Conservation (phyloP, 1,284 basidiomycete species). For the Microbotryum silenes-acaulis region DNA sequence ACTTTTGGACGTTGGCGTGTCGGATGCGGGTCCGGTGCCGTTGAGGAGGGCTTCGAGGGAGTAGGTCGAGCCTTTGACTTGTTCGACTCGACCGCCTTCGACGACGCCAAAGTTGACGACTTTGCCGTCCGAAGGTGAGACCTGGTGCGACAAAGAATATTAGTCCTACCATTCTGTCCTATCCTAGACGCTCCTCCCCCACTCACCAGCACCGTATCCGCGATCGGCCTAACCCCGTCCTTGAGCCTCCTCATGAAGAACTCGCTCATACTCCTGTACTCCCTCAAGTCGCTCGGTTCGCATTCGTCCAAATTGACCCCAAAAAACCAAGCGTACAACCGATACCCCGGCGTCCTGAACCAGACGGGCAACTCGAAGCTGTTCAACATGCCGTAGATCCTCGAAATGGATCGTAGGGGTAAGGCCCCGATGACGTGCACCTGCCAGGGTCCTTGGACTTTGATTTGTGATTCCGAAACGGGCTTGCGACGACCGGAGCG, state of each 20-base stretch:
- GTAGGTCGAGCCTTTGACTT: conserved; percentile 96
- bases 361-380: conserved; percentile 73
- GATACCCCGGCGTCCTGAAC: conserved; percentile 83
- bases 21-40: conserved; percentile 27
- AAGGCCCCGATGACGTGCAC: conserved; percentile 93
- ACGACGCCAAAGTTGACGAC: conserved; percentile 90
- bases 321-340: conserved; percentile 75
- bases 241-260: conserved; percentile 93
- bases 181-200: not conserved
- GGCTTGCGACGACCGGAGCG: no score
- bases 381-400: conserved; percentile 93
- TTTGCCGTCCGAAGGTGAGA: conserved; percentile 87
- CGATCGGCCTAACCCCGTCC: conserved; percentile 71
- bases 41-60: conserved; percentile 79
- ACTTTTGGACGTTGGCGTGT: not conserved
- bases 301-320: conserved; percentile 93
- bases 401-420: conserved; percentile 84
- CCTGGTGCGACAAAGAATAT: conserved; percentile 43
- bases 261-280: conserved; percentile 75
- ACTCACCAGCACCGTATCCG: conserved; percentile 60
- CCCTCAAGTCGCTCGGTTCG: conserved; percentile 63
- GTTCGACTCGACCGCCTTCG: conserved; percentile 72
- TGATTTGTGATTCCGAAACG: conserved; percentile 59
- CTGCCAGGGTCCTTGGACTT: conserved; percentile 87
- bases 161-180: not conserved